Conservation (phyloP, 305 asterid genomes). For the Rubia balearica region DNA sequence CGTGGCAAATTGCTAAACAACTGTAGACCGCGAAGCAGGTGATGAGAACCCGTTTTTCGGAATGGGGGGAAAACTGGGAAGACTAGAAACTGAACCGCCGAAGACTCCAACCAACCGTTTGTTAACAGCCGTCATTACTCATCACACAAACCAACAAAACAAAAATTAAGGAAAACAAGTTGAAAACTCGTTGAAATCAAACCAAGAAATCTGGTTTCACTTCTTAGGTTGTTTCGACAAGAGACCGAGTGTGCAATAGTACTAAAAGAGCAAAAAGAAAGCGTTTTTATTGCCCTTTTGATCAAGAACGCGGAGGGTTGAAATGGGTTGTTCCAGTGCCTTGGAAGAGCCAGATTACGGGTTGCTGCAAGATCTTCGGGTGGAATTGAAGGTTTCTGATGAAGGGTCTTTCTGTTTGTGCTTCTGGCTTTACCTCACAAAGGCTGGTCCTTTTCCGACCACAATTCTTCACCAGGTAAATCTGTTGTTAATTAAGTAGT, state of each 20-base stretch:
- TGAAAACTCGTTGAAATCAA: slow-evolving; percentile 10
- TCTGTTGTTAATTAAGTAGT: not conserved
- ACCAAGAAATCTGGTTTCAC: not conserved
- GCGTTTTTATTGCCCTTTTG: not conserved
- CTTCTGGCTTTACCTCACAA: slow-evolving; percentile 72
- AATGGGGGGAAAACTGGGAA: slow-evolving; percentile 36
- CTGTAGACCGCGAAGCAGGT: slow-evolving; percentile 21
- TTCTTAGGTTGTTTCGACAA: not conserved
- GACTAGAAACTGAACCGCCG: slow-evolving; percentile 57
- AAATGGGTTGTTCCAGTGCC: slow-evolving; percentile 28
- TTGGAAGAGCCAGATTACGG: slow-evolving; percentile 38
- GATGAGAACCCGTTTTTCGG: slow-evolving; percentile 30
- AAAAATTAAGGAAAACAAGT: not conserved
- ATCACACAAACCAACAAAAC: slow-evolving; percentile 5
- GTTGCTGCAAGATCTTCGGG: slow-evolving; percentile 46
- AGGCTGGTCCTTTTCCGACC: slow-evolving; percentile 36
- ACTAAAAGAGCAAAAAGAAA: not conserved
- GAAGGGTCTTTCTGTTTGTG: slow-evolving; percentile 42
- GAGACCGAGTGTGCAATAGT: not conserved
- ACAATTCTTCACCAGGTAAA: slow-evolving; percentile 61
- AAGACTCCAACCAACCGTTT: slow-evolving; percentile 72
- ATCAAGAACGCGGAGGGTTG: slow-evolving; percentile 10
- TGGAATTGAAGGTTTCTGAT: slow-evolving; percentile 38
- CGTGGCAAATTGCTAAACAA: not conserved
- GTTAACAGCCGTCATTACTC: slow-evolving; percentile 57